phyloP scores from a whole-genome alignment of 2,329 filamentous ascomycete species.

The Cytospora chrysosperma region DNA sequence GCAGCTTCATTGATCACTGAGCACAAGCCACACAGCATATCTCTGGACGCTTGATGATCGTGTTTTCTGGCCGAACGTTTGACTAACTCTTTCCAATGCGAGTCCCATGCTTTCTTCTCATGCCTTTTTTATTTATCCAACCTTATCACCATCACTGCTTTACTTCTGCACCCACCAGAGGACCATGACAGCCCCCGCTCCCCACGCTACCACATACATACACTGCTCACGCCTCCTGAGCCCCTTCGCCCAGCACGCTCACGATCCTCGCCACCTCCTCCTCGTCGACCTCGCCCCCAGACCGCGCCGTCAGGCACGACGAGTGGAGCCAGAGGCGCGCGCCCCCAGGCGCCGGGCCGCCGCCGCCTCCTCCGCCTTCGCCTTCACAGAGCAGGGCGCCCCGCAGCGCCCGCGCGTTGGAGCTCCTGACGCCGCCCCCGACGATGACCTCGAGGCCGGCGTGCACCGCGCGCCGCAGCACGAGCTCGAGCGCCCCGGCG shows the following conservation, averaged over 20 bases:
- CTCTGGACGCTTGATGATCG: too few relatives aligned
- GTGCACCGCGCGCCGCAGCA: conserved; percentile 32
- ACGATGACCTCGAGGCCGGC: conserved; percentile 49
- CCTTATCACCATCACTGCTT: neutral
- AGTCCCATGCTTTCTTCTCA: too few relatives aligned
- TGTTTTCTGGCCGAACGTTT: too few relatives aligned
- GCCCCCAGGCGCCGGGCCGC: conserved; percentile 16
- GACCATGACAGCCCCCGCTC: too few relatives aligned
- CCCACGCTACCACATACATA: neutral
- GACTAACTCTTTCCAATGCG: too few relatives aligned
- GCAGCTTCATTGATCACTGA: too few relatives aligned
- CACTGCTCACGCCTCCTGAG: neutral
- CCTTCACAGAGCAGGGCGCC: conserved; percentile 30
- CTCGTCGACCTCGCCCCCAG: conserved; percentile 15
- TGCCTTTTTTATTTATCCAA: too few relatives aligned
- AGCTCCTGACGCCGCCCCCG: conserved; percentile 50
- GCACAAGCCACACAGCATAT: too few relatives aligned
- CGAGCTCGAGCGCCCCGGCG: conserved; percentile 34
- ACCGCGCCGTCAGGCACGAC: conserved; percentile 38
- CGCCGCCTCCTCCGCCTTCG: too few relatives aligned
- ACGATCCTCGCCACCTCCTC: conserved; percentile 18
- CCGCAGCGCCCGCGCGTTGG: conserved; percentile 37
- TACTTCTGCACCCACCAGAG: too few relatives aligned
- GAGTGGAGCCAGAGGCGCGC: conserved; percentile 47
- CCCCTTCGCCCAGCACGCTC: neutral